Evolutionary conservation across 768 basidiomycete genomes (phyloP).

Genomic region (Boletus eberwhitei): DNA sequence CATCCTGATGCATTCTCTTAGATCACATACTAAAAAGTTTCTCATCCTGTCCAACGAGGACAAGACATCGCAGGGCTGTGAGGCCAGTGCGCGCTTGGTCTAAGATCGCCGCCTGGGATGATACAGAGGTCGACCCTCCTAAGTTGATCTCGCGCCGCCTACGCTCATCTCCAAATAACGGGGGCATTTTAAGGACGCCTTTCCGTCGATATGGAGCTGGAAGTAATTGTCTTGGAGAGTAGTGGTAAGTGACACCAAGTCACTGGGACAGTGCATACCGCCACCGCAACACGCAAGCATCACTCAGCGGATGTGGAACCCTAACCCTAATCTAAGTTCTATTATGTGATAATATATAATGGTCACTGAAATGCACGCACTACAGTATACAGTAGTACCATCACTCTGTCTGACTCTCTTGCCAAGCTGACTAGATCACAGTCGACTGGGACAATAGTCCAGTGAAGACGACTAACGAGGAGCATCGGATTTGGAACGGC

Average conservation of each 20-base stretch:
- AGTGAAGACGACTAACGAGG: too few relatives aligned
- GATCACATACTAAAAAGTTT: slow-evolving; percentile 36
- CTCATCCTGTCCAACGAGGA: slow-evolving; percentile 50
- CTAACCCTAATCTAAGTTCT: too few relatives aligned
- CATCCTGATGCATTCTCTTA: slow-evolving; percentile 15
- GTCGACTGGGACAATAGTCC: too few relatives aligned
- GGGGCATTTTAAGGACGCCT: slow-evolving; percentile 29
- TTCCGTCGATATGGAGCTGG: neutral
- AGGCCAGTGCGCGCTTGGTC: too few relatives aligned
- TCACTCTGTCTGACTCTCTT: too few relatives aligned
- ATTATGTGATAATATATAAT: too few relatives aligned
- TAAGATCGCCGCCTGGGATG: slow-evolving; percentile 54
- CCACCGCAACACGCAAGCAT: neutral
- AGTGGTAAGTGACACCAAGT: neutral
- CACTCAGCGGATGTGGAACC: too few relatives aligned
- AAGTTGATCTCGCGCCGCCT: slow-evolving; percentile 68
- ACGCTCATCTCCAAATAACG: slow-evolving; percentile 49
- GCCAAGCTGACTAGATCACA: too few relatives aligned
- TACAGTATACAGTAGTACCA: too few relatives aligned
- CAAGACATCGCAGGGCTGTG: slow-evolving; percentile 60
- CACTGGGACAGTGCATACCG: neutral
- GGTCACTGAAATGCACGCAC: too few relatives aligned
- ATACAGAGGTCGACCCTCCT: slow-evolving; percentile 57
- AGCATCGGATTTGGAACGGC: too few relatives aligned
- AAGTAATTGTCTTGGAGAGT: neutral